Conservation (phyloP, 352 stramenopile species). For the Plasmopara halstedii region DNA sequence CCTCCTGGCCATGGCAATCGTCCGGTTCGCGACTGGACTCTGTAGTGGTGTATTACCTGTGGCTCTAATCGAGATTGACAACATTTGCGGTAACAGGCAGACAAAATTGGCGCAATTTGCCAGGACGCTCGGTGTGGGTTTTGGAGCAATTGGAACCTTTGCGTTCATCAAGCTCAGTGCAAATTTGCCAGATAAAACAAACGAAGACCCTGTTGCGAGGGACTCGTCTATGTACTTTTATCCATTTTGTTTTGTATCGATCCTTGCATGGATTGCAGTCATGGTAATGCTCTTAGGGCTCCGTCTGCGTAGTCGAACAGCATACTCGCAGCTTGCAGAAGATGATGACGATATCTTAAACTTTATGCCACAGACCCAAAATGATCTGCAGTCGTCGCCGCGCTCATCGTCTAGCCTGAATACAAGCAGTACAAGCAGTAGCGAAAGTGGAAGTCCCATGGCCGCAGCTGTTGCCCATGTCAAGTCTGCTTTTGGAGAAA, state of each 20-base stretch:
- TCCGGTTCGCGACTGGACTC: constrained; percentile 67
- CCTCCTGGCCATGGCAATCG: constrained; percentile 64
- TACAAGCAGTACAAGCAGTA: constrained; percentile 30
- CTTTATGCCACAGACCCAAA: constrained; percentile 35
- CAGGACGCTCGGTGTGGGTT: constrained; percentile 57
- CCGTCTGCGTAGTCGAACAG: constrained; percentile 46
- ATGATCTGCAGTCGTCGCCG: constrained; percentile 16
- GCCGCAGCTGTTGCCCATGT: constrained; percentile 42
- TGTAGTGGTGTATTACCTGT: constrained; percentile 69
- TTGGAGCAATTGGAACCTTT: constrained; percentile 47
- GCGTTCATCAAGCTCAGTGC: constrained; percentile 37
- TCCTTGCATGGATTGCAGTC: constrained; percentile 58
- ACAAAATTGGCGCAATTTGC: constrained; percentile 49
- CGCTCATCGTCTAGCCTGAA: constrained; percentile 23
- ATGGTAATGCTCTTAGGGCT: constrained; percentile 61
- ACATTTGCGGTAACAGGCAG: constrained; percentile 74
- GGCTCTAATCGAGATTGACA: constrained; percentile 75
- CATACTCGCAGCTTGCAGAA: constrained; percentile 63
- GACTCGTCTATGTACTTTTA: constrained; percentile 69
- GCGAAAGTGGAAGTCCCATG: constrained; percentile 18
- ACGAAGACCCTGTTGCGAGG: constrained; percentile 23
- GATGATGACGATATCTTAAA: constrained; percentile 48
- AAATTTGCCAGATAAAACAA: constrained; percentile 30
- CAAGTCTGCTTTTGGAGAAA: constrained; percentile 65
- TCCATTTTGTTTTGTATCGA: constrained; percentile 65